phyloP scores from a whole-genome alignment of 2,329 filamentous ascomycete genomes.

The Fusarium nematophilum region DNA sequence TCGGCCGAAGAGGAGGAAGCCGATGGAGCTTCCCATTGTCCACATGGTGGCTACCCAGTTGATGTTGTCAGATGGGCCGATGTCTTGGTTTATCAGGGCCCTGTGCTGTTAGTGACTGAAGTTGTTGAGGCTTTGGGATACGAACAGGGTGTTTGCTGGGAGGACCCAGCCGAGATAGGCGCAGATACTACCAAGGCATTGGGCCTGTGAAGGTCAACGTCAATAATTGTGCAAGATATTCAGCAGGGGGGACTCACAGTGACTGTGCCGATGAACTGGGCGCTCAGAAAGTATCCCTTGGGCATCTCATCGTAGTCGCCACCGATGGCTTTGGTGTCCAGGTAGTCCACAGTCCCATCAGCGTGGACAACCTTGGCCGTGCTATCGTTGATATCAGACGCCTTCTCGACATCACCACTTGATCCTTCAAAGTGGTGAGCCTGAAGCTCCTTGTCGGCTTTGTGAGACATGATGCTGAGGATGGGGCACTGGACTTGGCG shows the following conservation, averaged over 20 bases:
- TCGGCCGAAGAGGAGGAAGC: slow-evolving; percentile 55
- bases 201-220: slow-evolving; percentile 43
- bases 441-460: no score
- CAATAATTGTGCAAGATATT: no score
- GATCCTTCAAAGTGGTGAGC: no score
- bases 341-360: slow-evolving; percentile 55
- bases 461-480: no score
- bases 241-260: no score
- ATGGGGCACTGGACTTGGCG: no score
- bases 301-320: slow-evolving; percentile 55
- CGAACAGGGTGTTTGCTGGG: slow-evolving; percentile 49
- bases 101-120: slow-evolving; percentile 8
- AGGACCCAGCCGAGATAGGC: slow-evolving; percentile 51
- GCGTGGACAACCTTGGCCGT: slow-evolving; percentile 47
- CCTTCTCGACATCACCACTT: no score
- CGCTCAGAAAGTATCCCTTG: slow-evolving; percentile 53
- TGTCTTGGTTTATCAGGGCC: slow-evolving; percentile 46
- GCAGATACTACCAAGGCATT: slow-evolving; percentile 48
- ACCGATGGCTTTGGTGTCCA: slow-evolving; percentile 55
- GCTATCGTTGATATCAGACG: no score
- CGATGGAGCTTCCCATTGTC: slow-evolving; percentile 52
- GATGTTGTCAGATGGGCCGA: slow-evolving; percentile 47
- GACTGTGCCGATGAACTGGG: slow-evolving; percentile 55
- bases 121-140: neutral
- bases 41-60: slow-evolving; percentile 50